Base-by-base conservation (phyloP, 1,139 yeast genomes). In the Magnusiomyces ingens region DNA sequence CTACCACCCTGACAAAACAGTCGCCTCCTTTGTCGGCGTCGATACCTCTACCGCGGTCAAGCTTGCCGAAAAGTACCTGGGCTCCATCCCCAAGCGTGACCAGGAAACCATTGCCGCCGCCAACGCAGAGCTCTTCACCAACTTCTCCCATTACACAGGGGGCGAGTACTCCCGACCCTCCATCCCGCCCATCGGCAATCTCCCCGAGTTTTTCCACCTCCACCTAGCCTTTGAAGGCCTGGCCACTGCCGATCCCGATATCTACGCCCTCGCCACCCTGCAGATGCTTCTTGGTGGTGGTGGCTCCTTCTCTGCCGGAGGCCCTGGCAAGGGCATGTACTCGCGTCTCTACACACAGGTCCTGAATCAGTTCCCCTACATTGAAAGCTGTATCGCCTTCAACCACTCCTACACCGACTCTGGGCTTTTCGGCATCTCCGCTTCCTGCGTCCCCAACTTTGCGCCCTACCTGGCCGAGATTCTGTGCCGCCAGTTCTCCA, bases 241-340 rank as follows among this genome's bases (percentile, higher is more conserved):
- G 2, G 87, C 96, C 0, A 82, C 91, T 47, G 79, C 82, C 52
- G 84, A 86, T 65, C 91, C 89, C 18, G 98, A 93, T 62, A 82
- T 91, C 45, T 93, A 93, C 64, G 95, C 96, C 0, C 74, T 90
- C 49, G 97, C 98, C 1, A 84, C 93, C 0, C 77, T 93, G 54
- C 99, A 93, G 66, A 90, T 93, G 57, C 75, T 93, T 35, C 74
- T 93, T n/a, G 99, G 99, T 44, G 98, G 98, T 41, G 99, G 99
- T 51, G 95, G 97, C 6, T 90, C 98, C 1, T 93, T 93, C 66
- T 85, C 95, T 22, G 98, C 99, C 11, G 99, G 99, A 60, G 99
- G 99, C 0, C 99, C 99, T n/a, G 99, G 99, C 53, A 93, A 93
- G 71, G 99, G 99, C 4, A 91, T 93, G 98, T 94, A 90, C 68